Evolutionary conservation across 164 flowering plant genomes (phyloP).

Genomic region (Umbilicus rupestris): DNA sequence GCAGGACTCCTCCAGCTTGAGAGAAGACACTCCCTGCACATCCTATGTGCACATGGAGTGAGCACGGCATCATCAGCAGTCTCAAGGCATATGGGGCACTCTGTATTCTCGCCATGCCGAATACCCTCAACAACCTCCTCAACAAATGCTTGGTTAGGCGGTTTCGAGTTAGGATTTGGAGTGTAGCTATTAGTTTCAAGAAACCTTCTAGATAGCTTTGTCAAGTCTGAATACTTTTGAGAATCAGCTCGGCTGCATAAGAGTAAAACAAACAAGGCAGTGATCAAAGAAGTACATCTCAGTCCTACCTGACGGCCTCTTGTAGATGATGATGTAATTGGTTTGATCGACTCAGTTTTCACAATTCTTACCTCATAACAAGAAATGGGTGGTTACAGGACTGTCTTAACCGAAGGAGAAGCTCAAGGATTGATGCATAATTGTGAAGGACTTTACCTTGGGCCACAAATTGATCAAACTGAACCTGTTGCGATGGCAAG

Average conservation of each 20-base stretch:
- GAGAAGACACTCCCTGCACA: constrained; percentile 82
- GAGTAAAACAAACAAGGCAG: constrained; percentile 3
- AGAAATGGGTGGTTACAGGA: constrained; percentile 88
- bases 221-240: constrained; percentile 45
- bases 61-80: constrained; percentile 68
- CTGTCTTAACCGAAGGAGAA: constrained; percentile 69
- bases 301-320: neutral
- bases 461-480: constrained; percentile 77
- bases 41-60: constrained; percentile 69
- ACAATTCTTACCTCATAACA: constrained; percentile 53
- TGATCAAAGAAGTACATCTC: neutral
- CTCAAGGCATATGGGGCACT: constrained; percentile 81
- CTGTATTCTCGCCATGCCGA: constrained; percentile 42
- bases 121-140: constrained; percentile 72
- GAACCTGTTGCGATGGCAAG: constrained; percentile 36
- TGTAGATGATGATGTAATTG: neutral
- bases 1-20: constrained; percentile 48
- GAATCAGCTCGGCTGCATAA: constrained; percentile 56
- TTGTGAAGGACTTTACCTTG: constrained; percentile 80
- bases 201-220: constrained; percentile 49
- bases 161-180: constrained; percentile 11
- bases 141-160: constrained; percentile 48
- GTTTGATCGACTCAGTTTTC: neutral
- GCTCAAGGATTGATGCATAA: constrained; percentile 68
- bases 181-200: constrained; percentile 29